Evolutionary conservation across 1,139 yeast genomes (phyloP).

Genomic region (Scheffersomyces insectosa): DNA sequence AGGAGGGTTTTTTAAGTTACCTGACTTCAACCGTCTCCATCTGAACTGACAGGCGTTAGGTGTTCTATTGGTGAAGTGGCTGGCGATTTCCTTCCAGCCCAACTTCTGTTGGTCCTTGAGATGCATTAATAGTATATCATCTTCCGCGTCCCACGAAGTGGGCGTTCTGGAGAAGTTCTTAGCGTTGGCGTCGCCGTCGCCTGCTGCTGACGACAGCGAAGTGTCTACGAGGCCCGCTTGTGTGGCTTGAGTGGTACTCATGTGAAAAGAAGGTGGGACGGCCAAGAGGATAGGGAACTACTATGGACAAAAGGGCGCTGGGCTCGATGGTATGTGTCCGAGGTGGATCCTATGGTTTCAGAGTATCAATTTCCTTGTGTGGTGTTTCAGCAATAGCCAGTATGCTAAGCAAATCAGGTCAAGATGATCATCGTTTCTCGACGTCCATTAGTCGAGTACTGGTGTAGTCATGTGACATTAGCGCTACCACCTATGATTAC

Average conservation of each 20-base stretch:
- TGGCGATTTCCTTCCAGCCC: constrained; percentile 78
- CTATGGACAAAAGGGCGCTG: too few species aligned
- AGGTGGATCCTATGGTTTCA: too few species aligned
- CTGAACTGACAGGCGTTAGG: constrained; percentile 81
- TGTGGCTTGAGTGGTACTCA: too few species aligned
- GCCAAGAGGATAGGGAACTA: too few species aligned
- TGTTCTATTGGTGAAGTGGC: constrained; percentile 65
- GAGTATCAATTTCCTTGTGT: too few species aligned
- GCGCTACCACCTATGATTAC: neutral
- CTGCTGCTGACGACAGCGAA: constrained; percentile 5
- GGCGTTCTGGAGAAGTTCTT: constrained; percentile 48
- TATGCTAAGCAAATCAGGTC: neutral
- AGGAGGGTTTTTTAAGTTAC: constrained; percentile 60
- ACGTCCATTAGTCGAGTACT: constrained; percentile 5
- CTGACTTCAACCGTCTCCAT: constrained; percentile 72
- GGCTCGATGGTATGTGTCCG: too few species aligned
- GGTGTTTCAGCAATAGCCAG: too few species aligned
- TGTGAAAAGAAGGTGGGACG: too few species aligned
- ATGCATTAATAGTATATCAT: constrained; percentile 65
- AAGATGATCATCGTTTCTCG: constrained; percentile 11
- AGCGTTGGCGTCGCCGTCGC: constrained; percentile 2
- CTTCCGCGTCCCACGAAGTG: constrained; percentile 76
- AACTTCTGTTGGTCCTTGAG: constrained; percentile 69
- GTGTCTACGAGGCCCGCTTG: too few species aligned
- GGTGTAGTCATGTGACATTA: neutral